These are phyloP conservation scores for Paecilomyces niveus DNA, from an alignment of 2,329 filamentous ascomycete genomes.

Conservation along the genomic window DNA sequence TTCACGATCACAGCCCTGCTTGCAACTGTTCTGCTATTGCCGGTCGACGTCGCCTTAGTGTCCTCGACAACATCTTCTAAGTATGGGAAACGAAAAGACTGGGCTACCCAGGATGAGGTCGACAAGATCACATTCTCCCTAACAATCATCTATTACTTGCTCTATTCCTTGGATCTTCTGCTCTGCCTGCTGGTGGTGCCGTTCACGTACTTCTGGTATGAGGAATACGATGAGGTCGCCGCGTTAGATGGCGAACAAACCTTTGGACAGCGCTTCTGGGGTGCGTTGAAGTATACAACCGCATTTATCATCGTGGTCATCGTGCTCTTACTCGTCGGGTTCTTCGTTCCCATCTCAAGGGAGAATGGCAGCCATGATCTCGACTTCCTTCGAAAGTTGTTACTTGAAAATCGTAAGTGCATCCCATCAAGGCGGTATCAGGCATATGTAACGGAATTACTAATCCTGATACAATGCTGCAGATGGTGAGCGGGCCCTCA, in stretches of 20 bases:
- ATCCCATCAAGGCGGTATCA: neutral
- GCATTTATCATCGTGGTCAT: constrained; percentile 70
- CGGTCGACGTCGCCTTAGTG: constrained; percentile 90
- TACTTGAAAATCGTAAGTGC: constrained; percentile 67
- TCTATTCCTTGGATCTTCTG: constrained; percentile 86
- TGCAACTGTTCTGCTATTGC: constrained; percentile 84
- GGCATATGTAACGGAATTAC: neutral
- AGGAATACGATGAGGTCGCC: constrained; percentile 91
- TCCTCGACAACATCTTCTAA: constrained; percentile 75
- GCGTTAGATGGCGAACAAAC: constrained; percentile 71
- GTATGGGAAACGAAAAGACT: constrained; percentile 80
- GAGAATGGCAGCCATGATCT: constrained; percentile 62
- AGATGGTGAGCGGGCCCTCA: constrained; percentile 85
- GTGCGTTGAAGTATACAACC: constrained; percentile 85
- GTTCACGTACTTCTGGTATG: constrained; percentile 97
- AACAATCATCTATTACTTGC: constrained; percentile 81
- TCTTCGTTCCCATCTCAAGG: constrained; percentile 80
- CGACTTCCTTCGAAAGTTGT: constrained; percentile 82
- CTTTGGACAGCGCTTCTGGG: constrained; percentile 63
- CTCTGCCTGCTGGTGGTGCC: constrained; percentile 85
- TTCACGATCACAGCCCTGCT: constrained; percentile 80
- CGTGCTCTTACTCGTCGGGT: constrained; percentile 81
- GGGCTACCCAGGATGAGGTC: constrained; percentile 79
- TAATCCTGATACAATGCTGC: constrained; percentile 7
- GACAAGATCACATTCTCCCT: constrained; percentile 71